Evolutionary conservation across 1,284 basidiomycete species (phyloP).

Genomic region (Cutaneotrichosporon sp.): DNA sequence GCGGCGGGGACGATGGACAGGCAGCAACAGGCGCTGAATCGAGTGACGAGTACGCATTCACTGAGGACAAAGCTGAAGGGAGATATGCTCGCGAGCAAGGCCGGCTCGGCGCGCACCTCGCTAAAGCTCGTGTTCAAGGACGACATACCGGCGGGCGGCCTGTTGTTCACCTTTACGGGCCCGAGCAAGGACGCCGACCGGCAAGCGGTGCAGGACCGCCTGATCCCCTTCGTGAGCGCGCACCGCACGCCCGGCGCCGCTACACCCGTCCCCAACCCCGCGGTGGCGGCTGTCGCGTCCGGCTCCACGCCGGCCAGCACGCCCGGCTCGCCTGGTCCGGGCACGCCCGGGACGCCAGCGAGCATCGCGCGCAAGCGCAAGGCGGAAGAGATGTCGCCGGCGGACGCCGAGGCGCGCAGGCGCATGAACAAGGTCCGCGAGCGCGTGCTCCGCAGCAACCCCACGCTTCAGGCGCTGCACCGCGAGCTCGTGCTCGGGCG

Average conservation of each 20-base stretch:
- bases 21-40: slow-evolving; percentile 46
- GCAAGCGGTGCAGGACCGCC: slow-evolving; percentile 45
- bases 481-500: slow-evolving; percentile 79
- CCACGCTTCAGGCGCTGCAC: slow-evolving; percentile 75
- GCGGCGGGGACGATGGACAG: slow-evolving; percentile 42
- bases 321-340: slow-evolving; percentile 1
- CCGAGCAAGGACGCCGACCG: slow-evolving; percentile 35
- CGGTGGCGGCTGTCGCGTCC: slow-evolving; percentile 15
- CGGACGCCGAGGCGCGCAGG: slow-evolving; percentile 14
- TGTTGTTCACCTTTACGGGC: slow-evolving; percentile 50
- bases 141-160: slow-evolving; percentile 47
- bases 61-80: neutral
- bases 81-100: slow-evolving; percentile 49
- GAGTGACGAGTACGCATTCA: slow-evolving; percentile 43
- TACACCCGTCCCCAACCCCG: slow-evolving; percentile 13
- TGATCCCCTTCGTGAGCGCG: slow-evolving; percentile 49
- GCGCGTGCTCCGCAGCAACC: slow-evolving; percentile 72
- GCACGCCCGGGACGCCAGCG: slow-evolving; percentile 23
- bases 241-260: slow-evolving; percentile 32
- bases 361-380: slow-evolving; percentile 19
- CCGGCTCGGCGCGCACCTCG: slow-evolving; percentile 39
- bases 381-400: slow-evolving; percentile 16
- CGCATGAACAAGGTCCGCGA: slow-evolving; percentile 61
- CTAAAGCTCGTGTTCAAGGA: slow-evolving; percentile 51
- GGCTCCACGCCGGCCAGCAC: slow-evolving; percentile 15